Base-by-base conservation (phyloP, 1,284 basidiomycete species). In the Malassezia nana region DNA sequence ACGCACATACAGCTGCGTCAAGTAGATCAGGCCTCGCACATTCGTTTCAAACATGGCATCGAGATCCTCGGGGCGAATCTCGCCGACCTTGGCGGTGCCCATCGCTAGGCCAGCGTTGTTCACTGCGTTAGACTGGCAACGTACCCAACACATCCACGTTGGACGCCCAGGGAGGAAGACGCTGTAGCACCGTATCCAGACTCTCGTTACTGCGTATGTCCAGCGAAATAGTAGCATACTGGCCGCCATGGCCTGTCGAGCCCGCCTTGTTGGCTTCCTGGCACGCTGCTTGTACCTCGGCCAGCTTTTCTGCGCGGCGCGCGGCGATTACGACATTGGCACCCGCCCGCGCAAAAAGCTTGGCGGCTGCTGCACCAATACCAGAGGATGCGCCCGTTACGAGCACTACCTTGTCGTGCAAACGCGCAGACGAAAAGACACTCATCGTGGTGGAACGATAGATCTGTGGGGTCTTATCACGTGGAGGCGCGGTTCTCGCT, bases 1-100 rank as follows among this genome's bases (percentile, higher is more conserved):
- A 12, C 53, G 45, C 10, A 74, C 66, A 52, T 74, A 66, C 40
- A 86, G 75, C 66, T 90, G 87, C 7, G 86, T 87, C 64, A 91
- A 77, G 16, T 84, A 79, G 62, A 94, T 89, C 42, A 94, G 80
- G 7, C 89, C 89, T 58, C 87, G 79, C 45, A 94, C 89, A 74
- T 98, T 98, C 43, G 90, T 94, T 25, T 83, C 76, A 74, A 96
- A 87, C 90, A 98, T 95, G 55, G 81, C 78, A 47, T 75, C 71
- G 63, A 89, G 79, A 64, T 89, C 87, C 31, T 79, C 78, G 18
- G 84, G 79, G 2, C 80, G 76, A 66, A 94, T 85, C 56, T 84
- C 81, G 7, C 89, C 89, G 15, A 91, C 82, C 48, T 81, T 81
- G 58, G 91, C 90, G 8, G 83, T 77, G 16, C 90, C 89, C 18